These are phyloP conservation scores for Phytophthora cryptogea DNA, from an alignment of 352 stramenopile species.

Conservation along the genomic window DNA sequence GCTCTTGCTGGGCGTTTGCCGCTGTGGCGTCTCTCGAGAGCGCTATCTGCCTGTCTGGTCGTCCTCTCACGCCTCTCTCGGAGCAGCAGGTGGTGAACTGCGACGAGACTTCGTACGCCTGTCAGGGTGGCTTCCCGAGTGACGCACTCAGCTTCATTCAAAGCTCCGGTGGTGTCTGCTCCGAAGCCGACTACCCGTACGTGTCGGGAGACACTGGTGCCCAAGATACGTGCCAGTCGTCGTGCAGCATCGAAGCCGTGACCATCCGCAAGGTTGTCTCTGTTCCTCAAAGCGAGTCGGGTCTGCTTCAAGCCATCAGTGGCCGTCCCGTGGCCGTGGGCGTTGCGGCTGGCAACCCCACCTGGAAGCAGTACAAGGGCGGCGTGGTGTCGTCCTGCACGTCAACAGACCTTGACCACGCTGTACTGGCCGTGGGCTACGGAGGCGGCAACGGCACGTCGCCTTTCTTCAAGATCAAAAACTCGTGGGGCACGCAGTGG, in stretches of 20 bases:
- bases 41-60: constrained; percentile 82
- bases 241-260: constrained; percentile 40
- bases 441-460: constrained; percentile 38
- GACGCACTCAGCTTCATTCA: constrained; percentile 92
- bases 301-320: constrained; percentile 85
- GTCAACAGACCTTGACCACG: constrained; percentile 96
- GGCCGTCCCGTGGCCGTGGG: constrained; percentile 94
- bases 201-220: constrained; percentile 45
- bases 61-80: constrained; percentile 80
- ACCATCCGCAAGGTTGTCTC: constrained; percentile 53
- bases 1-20: constrained; percentile 98
- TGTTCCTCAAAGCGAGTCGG: constrained; percentile 76
- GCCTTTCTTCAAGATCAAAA: constrained; percentile 96
- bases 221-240: constrained; percentile 35
- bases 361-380: constrained; percentile 97
- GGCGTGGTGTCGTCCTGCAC: constrained; percentile 88
- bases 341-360: constrained; percentile 94
- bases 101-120: constrained; percentile 82
- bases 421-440: constrained; percentile 97
- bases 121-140: constrained; percentile 88
- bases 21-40: constrained; percentile 92
- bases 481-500: constrained; percentile 96
- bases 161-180: constrained; percentile 74
- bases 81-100: constrained; percentile 95
- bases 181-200: constrained; percentile 85